Percentiles rank a stretch among this genome's conserved stretches.
Conservation (phyloP, 495 filamentous ascomycete genomes). For the Penicillium chermesinum region DNA sequence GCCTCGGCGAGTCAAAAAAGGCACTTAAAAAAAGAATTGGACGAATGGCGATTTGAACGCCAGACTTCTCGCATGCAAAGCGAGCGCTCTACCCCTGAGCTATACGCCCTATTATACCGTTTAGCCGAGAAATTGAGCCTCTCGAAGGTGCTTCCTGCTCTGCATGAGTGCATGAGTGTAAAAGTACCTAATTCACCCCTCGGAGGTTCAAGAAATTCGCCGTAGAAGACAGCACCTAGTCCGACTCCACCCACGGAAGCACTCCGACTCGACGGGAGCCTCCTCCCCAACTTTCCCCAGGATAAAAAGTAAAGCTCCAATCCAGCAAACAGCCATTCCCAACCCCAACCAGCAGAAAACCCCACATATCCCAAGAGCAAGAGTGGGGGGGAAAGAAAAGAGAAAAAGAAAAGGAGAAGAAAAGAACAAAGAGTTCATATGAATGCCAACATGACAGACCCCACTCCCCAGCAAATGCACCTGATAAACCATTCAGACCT, state of each 20-base stretch:
- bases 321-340: background rate
- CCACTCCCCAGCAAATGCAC: slow-evolving; percentile 10
- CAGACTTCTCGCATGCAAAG: background rate
- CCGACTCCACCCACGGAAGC: slow-evolving; percentile 1
- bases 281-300: slow-evolving; percentile 7
- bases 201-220: background rate
- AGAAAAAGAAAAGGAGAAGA: no score
- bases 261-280: slow-evolving; percentile 2
- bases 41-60: no score
- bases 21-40: no score
- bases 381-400: no score
- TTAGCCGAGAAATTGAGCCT: no score
- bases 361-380: no score
- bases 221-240: background rate
- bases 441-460: slow-evolving; percentile 7
- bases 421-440: background rate
- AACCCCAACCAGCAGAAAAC: no score
- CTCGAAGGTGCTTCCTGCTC: no score
- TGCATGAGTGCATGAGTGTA: no score
- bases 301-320: slow-evolving; percentile 3
- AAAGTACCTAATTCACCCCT: no score
- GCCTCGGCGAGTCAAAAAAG: no score
- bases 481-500: slow-evolving; percentile 22
- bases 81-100: background rate
- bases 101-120: background rate